Evolutionary conservation across 768 basidiomycete genomes (phyloP), one percentile per base, ranked within the genome.

Genomic region (Lactarius deliciosus): DNA sequence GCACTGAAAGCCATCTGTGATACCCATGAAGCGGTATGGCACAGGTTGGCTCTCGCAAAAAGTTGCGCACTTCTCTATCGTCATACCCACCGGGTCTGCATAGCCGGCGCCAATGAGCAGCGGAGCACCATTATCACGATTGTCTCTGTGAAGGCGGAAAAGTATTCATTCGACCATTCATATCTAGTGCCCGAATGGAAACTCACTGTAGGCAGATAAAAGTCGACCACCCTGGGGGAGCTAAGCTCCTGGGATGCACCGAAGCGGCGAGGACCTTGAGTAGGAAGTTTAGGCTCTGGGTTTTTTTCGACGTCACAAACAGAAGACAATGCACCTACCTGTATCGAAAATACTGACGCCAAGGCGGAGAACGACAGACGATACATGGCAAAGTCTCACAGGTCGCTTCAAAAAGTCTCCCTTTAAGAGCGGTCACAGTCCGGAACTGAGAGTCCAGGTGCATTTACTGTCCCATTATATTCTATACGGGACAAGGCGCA

Each of bases 1-100:
- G 77, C 85, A 88, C 74, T 87, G 82, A 61, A 81, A 77, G 28
- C 79, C 82, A 67, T 81, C 90, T 75, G 91, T 89, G 13, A 85
- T 79, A 6, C 91, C 91, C 22, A 89, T 88, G 68, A 83, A 89
- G 66, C 86, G 74, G 72, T 79, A 89, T 10, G 56, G 3, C 20
- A 20, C 30, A 11, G 75, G 68, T 62, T 79, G 75, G 25, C 76
- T 59, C 40, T 79, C 76, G 73, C 82, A 83, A 68, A 77, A 82
- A 61, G 22, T 71, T 65, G 82, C 73, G 70, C 82, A 83, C 6
- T 74, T 70, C 69, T 81, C 85, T 43, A 85, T 79, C 9, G 90
- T 91, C 86, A 91, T 91, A 30, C 76, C 76, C 6, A 76, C 78
- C 22, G 81, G 75, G 70, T 80, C 79, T 9, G 79, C 75, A 67